Evolutionary conservation across 2,329 filamentous ascomycete genomes (phyloP), one percentile per base, ranked within the genome.

Genomic region (Ceratocystis variospora): DNA sequence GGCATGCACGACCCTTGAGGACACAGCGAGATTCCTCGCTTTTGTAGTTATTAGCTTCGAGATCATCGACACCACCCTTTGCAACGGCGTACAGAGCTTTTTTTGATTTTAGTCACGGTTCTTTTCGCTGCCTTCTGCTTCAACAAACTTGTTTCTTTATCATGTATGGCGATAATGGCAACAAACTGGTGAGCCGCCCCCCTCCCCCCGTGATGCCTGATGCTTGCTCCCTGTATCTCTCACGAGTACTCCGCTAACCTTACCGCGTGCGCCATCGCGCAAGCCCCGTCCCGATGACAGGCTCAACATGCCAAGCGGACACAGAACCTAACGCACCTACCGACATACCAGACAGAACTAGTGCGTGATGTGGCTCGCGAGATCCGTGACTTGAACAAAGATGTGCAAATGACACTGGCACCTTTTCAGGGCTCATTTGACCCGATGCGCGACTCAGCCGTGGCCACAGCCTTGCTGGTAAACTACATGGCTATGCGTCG

Each of bases 401-500:
- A 96, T 76, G 87, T 93, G 41, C 80, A 83, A 48, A 83, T 84
- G 66, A 84, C 96, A 33, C 83, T 97, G 41, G 87, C 89, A 67
- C 89, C 90, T 0, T 94, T 93, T 74, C 84, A 88, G 70, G 88
- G 88, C 68, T 87, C 86, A 0, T 97, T 97, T 78, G 87, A 96
- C 71, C 93, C 91, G 0, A 83, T 86, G 17, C 83, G 87, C 10
- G 87, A 96, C 72, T 90, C 90, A 57, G 89, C 89, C 8, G 87
- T 87, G 41, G 92, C 93, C 2, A 96, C 90, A 73, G 89, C 90
- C 1, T 80, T 99, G 28, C 84, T 99, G 25, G 92, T 97, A 68
- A 89, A 96, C 74, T 93, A 99, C 74, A 79, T 99, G 10, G 91
- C 89, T 71, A 96, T 97, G 88, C 87, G 94, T 62, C 84, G 94